phyloP scores from a whole-genome alignment of 306 rosid species.

The Vigna radiata region DNA sequence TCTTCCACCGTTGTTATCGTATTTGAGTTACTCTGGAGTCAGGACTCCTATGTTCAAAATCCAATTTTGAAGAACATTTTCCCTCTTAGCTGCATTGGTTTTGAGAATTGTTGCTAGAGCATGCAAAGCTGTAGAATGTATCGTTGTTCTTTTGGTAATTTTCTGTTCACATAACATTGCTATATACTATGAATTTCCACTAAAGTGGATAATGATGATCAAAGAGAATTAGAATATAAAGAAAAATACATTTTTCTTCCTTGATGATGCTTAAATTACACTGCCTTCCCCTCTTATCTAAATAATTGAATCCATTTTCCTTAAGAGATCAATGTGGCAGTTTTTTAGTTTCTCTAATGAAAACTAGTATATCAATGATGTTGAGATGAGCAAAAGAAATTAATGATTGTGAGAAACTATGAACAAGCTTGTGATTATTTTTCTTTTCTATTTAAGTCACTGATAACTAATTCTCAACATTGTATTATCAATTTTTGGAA shows the following conservation, averaged over 20 bases:
- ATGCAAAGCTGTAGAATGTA: background rate
- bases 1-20: too few relatives aligned
- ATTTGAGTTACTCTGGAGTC: too few relatives aligned
- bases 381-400: too few relatives aligned
- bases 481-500: background rate
- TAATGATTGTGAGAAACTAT: background rate
- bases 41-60: too few relatives aligned
- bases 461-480: background rate
- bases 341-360: background rate
- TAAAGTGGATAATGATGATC: background rate
- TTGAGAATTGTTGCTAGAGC: background rate
- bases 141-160: constrained; percentile 10
- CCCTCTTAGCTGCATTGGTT: background rate
- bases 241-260: too few relatives aligned
- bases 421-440: background rate
- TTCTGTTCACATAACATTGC: background rate
- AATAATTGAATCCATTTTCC: background rate
- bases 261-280: background rate
- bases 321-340: background rate
- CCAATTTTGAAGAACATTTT: background rate
- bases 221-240: background rate
- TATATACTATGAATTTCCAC: constrained; percentile 12
- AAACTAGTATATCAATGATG: background rate
- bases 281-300: too few relatives aligned
- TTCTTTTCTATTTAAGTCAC: background rate